Percentiles rank a stretch among this genome's conserved stretches.
Evolutionary conservation across 2,329 filamentous ascomycete genomes (phyloP).

Genomic region (Plenodomus biglobosus): DNA sequence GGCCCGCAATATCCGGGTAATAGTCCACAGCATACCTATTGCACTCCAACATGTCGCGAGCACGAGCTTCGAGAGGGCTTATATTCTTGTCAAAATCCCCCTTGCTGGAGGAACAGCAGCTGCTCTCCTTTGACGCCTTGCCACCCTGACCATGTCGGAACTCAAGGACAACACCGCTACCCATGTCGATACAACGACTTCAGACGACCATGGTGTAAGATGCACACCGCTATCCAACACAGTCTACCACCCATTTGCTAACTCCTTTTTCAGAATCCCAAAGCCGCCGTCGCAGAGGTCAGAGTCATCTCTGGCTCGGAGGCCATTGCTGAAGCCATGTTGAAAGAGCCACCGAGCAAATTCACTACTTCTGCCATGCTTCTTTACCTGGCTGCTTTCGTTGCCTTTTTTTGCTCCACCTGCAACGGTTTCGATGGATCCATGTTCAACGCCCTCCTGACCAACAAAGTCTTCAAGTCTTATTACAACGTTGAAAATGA

Average conservation of each 20-base stretch:
- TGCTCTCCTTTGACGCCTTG: constrained; percentile 8
- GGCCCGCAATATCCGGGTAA: constrained; percentile 14
- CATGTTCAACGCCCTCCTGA: constrained; percentile 54
- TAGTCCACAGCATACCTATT: constrained; percentile 1
- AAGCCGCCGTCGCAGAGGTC: constrained; percentile 34
- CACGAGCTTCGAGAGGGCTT: constrained; percentile 10
- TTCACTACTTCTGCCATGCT: constrained; percentile 22
- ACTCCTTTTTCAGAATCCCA: constrained; percentile 8
- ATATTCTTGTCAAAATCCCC: constrained; percentile 13
- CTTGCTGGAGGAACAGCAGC: constrained; percentile 9
- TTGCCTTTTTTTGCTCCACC: constrained; percentile 52
- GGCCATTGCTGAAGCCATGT: constrained; percentile 58
- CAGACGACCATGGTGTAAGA: constrained; percentile 21
- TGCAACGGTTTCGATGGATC: constrained; percentile 63
- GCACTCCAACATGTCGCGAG: background rate
- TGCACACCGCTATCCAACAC: background rate
- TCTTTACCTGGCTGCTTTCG: constrained; percentile 25
- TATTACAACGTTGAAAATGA: constrained; percentile 48
- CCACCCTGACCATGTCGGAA: constrained; percentile 17
- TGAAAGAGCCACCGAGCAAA: constrained; percentile 52
- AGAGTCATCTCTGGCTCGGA: constrained; percentile 56
- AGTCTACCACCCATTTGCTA: background rate
- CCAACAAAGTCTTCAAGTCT: constrained; percentile 50
- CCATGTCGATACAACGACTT: constrained; percentile 11
- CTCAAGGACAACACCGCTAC: constrained; percentile 10